These are phyloP conservation scores for Colletotrichum sp. DNA, from an alignment of 2,329 filamentous ascomycete species.

Conservation along the genomic window DNA sequence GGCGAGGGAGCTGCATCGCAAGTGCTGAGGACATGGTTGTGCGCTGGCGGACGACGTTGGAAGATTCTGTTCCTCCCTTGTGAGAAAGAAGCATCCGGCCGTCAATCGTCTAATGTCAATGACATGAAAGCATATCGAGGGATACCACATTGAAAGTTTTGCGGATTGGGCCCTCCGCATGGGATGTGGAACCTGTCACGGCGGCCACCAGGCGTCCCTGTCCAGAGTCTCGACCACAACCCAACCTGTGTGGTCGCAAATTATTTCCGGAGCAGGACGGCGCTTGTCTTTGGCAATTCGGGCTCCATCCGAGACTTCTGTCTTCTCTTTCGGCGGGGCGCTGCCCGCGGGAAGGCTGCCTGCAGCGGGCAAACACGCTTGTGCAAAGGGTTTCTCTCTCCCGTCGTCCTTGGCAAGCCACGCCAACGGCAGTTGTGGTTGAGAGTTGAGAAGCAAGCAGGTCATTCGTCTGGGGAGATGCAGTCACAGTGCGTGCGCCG, in stretches of 20 bases:
- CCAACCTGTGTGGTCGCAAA: background rate
- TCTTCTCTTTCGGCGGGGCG: background rate
- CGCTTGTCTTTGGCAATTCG: background rate
- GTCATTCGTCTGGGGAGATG: background rate
- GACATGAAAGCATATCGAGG: background rate
- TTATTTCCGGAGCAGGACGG: constrained; percentile 4
- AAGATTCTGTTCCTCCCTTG: background rate
- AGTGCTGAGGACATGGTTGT: background rate
- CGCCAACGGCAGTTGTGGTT: background rate
- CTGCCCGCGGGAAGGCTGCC: background rate
- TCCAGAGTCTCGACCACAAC: background rate
- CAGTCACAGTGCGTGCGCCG: background rate
- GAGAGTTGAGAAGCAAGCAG: background rate
- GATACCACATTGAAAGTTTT: background rate
- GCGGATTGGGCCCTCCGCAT: background rate
- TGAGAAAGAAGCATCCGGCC: background rate
- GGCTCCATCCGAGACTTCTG: background rate
- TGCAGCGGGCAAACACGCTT: background rate
- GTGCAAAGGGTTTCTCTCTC: background rate
- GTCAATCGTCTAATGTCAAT: background rate
- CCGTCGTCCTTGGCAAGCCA: background rate
- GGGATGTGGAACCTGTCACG: background rate
- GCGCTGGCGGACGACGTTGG: background rate
- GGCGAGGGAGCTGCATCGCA: background rate
- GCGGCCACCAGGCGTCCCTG: background rate